These are phyloP conservation scores for Pyronema omphalodes DNA, from an alignment of 495 filamentous ascomycete species.

Conservation along the genomic window DNA sequence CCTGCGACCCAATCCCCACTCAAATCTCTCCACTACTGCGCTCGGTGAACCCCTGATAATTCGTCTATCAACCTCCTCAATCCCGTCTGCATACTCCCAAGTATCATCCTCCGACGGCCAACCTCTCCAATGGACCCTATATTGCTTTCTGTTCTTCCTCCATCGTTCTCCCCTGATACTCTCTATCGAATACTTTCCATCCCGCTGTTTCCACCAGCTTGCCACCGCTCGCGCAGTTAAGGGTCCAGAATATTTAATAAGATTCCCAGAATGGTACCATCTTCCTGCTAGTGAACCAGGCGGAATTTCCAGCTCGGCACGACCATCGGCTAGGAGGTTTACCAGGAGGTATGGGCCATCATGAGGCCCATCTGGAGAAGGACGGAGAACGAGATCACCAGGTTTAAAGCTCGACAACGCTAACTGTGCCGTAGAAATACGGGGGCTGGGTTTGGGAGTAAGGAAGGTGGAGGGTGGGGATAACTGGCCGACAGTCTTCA, in stretches of 20 bases:
- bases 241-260: background rate
- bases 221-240: background rate
- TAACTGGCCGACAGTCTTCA: background rate
- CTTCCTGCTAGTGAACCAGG: slow-evolving; percentile 1
- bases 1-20: background rate
- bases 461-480: background rate
- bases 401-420: background rate
- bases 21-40: background rate
- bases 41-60: slow-evolving; percentile 9
- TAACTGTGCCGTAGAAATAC: no score
- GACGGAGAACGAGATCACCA: slow-evolving; percentile 14
- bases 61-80: background rate
- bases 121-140: slow-evolving; percentile 14
- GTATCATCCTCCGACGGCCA: slow-evolving; percentile 20
- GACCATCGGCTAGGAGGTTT: slow-evolving; percentile 3
- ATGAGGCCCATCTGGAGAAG: slow-evolving; percentile 11
- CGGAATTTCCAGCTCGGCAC: slow-evolving; percentile 5
- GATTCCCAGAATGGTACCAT: background rate
- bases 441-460: background rate
- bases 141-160: background rate
- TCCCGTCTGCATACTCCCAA: slow-evolving; percentile 11
- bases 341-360: slow-evolving; percentile 13
- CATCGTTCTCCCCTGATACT: slow-evolving; percentile 8
- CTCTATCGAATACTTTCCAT: slow-evolving; percentile 5
- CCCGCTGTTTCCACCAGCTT: no score